Evolutionary conservation across 2,329 filamentous ascomycete genomes (phyloP), one percentile per base, ranked within the genome.

Genomic region (Alternaria postmessia): DNA sequence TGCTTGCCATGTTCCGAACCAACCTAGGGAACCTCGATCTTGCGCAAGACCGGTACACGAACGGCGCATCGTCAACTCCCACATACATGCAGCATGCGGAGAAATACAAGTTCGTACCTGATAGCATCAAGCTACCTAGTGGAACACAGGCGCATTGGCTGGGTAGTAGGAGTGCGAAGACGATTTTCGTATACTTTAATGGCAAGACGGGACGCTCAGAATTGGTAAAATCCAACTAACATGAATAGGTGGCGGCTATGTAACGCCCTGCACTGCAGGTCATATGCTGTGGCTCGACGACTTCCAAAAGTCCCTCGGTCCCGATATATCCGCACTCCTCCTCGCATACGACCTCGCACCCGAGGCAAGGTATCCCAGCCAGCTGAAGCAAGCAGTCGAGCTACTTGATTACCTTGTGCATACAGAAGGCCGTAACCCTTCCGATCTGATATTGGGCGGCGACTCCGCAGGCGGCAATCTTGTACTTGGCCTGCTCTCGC

Each of bases 301-400:
- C 16, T 73, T 86, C 32, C 74, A 81, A 51, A 73, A 79, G 38
- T 73, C 79, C n/a, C 72, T 84, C 20, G 81, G 80, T 42, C 81
- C 84, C 52, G 77, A 79, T 32, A 75, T 86, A 30, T 80, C 84
- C 18, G 74, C 84, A 48, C 81, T 88, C 49, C 74, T 86, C 24
- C 79, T 88, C n/a, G 82, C 83, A 39, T 90, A 90, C 74, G 84
- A 84, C 26, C 81, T 89, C n/a, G 81, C 86, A 0, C 82, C 83
- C 4, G 74, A 81, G 38, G 68, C 66, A 16, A 70, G 72, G 41
- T 86, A 85, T 66, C 84, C 84, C 1, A 75, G 77, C 7, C 83
- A 85, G 63, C 74, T 86, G 7, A 72, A 76, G 60, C 81, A 86
- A 73, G 82, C 80, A 12, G 75, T 80, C 20, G 75, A 79, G 32